These are phyloP conservation scores for Immersiella caudata DNA, from an alignment of 495 filamentous ascomycete genomes.

Conservation along the genomic window DNA sequence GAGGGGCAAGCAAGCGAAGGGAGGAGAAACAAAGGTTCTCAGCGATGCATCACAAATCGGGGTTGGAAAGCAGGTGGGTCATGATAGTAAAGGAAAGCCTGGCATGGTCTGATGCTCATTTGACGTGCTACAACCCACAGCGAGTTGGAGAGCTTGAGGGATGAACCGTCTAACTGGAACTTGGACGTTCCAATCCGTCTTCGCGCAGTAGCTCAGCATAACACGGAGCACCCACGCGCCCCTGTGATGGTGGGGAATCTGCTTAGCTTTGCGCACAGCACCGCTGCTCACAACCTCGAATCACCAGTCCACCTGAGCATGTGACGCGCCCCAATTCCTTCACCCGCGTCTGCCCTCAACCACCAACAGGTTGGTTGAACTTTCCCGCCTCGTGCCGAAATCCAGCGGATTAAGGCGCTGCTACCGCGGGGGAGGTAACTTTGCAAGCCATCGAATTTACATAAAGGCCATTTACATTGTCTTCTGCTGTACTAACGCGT, in stretches of 20 bases:
- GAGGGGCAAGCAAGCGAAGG: background rate
- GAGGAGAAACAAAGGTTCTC: background rate
- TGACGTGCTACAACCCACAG: constrained; percentile 5
- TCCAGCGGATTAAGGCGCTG: background rate
- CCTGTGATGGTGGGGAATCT: background rate
- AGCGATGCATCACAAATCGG: constrained; percentile 4
- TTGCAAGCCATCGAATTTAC: constrained; percentile 2
- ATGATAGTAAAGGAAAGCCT: constrained; percentile 5
- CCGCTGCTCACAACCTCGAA: background rate
- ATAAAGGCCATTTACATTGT: background rate
- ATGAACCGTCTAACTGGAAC: constrained; percentile 3
- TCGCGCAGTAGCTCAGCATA: background rate
- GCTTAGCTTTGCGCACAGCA: background rate
- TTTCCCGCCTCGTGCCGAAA: background rate
- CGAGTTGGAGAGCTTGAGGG: background rate
- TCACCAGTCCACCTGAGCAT: background rate
- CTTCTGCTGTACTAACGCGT: background rate
- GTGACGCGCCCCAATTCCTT: background rate
- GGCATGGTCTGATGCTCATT: constrained; percentile 8
- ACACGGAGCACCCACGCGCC: background rate
- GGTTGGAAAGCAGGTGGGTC: background rate
- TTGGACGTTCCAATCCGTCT: background rate
- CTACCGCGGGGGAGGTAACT: constrained; percentile 1
- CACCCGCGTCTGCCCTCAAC: background rate
- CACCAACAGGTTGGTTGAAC: background rate